These are phyloP conservation scores for Crepidotus variabilis DNA, from an alignment of 768 basidiomycete species.

Conservation along the genomic window DNA sequence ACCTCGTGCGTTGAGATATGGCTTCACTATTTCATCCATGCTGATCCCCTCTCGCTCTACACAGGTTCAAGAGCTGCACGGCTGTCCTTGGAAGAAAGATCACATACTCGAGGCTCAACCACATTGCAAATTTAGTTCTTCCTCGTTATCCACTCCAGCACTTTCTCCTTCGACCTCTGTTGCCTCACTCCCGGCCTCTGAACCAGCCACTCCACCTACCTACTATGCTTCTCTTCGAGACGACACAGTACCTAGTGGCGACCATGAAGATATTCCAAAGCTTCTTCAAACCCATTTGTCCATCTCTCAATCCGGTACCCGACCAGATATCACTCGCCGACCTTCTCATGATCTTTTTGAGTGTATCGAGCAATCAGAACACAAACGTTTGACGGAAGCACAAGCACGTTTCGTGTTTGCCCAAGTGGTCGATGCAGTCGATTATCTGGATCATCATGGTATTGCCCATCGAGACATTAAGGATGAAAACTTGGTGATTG, in stretches of 20 bases:
- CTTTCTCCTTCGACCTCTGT: slow-evolving; percentile 45
- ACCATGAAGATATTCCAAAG: slow-evolving; percentile 13
- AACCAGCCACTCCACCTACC: slow-evolving; percentile 25
- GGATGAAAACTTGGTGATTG: slow-evolving; percentile 90
- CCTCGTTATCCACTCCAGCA: slow-evolving; percentile 41
- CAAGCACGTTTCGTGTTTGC: slow-evolving; percentile 81
- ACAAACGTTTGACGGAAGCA: slow-evolving; percentile 74
- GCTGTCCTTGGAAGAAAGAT: slow-evolving; percentile 75
- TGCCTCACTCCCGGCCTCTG: slow-evolving; percentile 23
- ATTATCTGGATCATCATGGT: slow-evolving; percentile 76
- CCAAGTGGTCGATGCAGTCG: slow-evolving; percentile 84
- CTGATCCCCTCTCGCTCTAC: slow-evolving; percentile 7
- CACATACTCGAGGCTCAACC: slow-evolving; percentile 18
- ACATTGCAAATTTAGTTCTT: slow-evolving; percentile 20
- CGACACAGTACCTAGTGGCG: neutral
- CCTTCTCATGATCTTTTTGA: slow-evolving; percentile 93
- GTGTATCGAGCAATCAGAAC: slow-evolving; percentile 84
- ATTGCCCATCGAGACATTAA: slow-evolving; percentile 96
- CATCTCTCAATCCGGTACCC: slow-evolving; percentile 15
- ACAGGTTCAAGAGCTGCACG: slow-evolving; percentile 91
- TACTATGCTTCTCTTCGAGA: slow-evolving; percentile 16
- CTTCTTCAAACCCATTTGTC: slow-evolving; percentile 18
- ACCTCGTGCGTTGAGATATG: slow-evolving; percentile 56
- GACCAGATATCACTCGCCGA: slow-evolving; percentile 56
- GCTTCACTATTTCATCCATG: neutral